Evolutionary conservation across 2,329 filamentous ascomycete genomes (phyloP).

Genomic region (Cladobotryum protrusum): DNA sequence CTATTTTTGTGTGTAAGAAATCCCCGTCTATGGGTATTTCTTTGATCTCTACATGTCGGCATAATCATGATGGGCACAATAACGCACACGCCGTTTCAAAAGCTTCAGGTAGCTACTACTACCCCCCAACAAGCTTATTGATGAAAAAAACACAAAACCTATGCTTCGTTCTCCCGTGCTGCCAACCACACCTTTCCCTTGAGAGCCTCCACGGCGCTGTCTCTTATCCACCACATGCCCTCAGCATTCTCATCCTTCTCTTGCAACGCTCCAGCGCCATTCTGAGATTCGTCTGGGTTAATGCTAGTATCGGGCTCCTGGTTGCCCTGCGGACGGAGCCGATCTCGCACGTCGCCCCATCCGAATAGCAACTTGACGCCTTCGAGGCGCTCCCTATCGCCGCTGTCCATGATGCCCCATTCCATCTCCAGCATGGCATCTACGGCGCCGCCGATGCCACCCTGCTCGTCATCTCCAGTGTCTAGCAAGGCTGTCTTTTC

Average conservation of each 20-base stretch:
- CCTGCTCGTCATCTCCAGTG: slow-evolving; percentile 41
- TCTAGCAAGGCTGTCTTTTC: slow-evolving; percentile 60
- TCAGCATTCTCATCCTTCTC: slow-evolving; percentile 21
- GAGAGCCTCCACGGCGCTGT: slow-evolving; percentile 48
- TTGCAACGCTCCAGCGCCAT: slow-evolving; percentile 14
- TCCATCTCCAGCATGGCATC: slow-evolving; percentile 67
- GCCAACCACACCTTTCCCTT: slow-evolving; percentile 51
- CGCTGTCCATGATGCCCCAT: slow-evolving; percentile 35
- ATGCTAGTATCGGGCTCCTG: slow-evolving; percentile 20
- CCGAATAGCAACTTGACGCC: slow-evolving; percentile 49
- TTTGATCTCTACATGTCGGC: not conserved
- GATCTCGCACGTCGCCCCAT: slow-evolving; percentile 44
- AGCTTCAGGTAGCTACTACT: too few relatives aligned
- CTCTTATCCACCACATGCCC: slow-evolving; percentile 48
- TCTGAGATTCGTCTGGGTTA: slow-evolving; percentile 20
- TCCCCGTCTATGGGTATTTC: too few relatives aligned
- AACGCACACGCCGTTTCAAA: too few relatives aligned
- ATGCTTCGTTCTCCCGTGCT: slow-evolving; percentile 27
- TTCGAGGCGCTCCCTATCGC: slow-evolving; percentile 37
- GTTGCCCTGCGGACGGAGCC: slow-evolving; percentile 19
- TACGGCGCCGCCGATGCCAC: slow-evolving; percentile 47
- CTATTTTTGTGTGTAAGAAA: too few relatives aligned
- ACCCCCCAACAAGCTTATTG: too few relatives aligned
- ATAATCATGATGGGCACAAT: slow-evolving; percentile 14
- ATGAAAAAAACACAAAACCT: too few relatives aligned